Percentiles rank a stretch among this genome's conserved stretches.
Evolutionary conservation across 2,329 filamentous ascomycete species (phyloP).

Genomic region (Cladobotryum mycophilum): DNA sequence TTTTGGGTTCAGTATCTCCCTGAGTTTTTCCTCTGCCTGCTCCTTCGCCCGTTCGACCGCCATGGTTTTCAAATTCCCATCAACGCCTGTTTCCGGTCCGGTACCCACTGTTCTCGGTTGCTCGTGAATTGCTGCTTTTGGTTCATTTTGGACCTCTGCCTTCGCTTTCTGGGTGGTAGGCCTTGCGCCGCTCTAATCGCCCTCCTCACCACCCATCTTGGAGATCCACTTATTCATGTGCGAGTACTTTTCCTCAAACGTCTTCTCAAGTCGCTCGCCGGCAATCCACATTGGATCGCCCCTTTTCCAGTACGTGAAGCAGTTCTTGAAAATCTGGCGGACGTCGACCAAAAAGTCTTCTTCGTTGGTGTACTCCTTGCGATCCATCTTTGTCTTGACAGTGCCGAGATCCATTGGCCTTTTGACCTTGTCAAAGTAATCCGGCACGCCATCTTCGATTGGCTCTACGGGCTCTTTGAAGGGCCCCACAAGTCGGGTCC

Average conservation of each 20-base stretch:
- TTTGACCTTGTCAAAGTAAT: conserved; percentile 56
- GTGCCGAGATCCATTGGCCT: conserved; percentile 56
- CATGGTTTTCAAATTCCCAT: too few species aligned
- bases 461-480: conserved; percentile 57
- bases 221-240: conserved; percentile 55
- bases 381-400: conserved; percentile 55
- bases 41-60: too few species aligned
- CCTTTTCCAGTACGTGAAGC: conserved; percentile 56
- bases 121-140: too few species aligned
- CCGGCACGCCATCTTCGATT: conserved; percentile 49
- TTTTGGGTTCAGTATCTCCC: too few species aligned
- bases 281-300: conserved; percentile 48
- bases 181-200: conserved; percentile 13
- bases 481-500: conserved; percentile 58
- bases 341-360: conserved; percentile 52
- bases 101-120: too few species aligned
- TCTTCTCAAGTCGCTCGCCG: conserved; percentile 52
- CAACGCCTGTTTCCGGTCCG: too few species aligned
- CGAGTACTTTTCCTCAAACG: conserved; percentile 52
- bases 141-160: too few species aligned
- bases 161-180: background rate
- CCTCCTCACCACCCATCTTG: conserved; percentile 41
- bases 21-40: too few species aligned
- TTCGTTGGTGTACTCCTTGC: conserved; percentile 43
- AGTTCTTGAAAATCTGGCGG: conserved; percentile 57